phyloP scores from a whole-genome alignment of 768 basidiomycete genomes.

The Boletus vermiculosoides region DNA sequence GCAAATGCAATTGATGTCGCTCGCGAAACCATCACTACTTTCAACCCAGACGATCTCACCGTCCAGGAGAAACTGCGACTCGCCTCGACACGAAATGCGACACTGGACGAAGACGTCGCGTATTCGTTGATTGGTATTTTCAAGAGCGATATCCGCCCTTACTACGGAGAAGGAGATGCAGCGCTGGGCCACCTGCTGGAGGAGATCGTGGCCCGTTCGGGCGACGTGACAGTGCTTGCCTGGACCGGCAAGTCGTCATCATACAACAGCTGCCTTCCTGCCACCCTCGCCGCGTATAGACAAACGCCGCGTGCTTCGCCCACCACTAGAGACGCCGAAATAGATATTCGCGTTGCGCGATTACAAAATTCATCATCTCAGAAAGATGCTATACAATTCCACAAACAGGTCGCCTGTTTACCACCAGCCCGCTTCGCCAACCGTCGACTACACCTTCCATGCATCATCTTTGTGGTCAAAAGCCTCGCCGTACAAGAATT shows the following conservation, averaged over 20 bases:
- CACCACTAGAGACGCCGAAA: not conserved
- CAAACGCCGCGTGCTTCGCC: no score
- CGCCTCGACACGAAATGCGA: constrained; percentile 9
- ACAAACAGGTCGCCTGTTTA: not conserved
- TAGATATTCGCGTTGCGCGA: not conserved
- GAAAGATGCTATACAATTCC: not conserved
- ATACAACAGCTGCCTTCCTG: constrained; percentile 14
- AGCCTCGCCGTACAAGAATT: not conserved
- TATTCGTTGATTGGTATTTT: constrained; percentile 16
- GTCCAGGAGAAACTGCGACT: constrained; percentile 6
- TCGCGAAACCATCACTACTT: not conserved
- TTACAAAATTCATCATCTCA: not conserved
- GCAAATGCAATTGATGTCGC: not conserved
- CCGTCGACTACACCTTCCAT: constrained; percentile 9
- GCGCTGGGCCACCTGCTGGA: constrained; percentile 8
- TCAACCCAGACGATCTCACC: not conserved
- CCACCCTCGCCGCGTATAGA: not conserved
- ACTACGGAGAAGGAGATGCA: constrained; percentile 4
- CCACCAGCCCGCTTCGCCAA: not conserved
- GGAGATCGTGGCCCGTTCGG: constrained; percentile 6
- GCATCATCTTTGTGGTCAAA: constrained; percentile 6
- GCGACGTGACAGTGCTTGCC: constrained; percentile 1
- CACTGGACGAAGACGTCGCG: constrained; percentile 5
- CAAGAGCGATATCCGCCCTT: constrained; percentile 3
- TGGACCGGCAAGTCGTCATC: constrained; percentile 3